Evolutionary conservation across 2,329 filamentous ascomycete species (phyloP), one percentile per base, ranked within the genome.

Genomic region (Hirsutella rhossiliensis): DNA sequence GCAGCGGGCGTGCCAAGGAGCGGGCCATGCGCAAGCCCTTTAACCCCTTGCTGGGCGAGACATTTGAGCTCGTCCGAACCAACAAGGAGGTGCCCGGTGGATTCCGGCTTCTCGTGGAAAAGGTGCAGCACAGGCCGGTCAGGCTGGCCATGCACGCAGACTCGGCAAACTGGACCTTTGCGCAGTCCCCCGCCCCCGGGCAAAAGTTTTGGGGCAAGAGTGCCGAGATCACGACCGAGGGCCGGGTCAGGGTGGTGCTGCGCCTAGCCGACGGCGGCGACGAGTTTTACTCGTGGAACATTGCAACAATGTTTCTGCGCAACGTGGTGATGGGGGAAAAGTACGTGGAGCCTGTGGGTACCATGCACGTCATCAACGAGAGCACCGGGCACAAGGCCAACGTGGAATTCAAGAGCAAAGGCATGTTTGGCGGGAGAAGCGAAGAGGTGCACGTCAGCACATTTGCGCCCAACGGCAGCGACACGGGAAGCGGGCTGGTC

Each of bases 121-220:
- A 98, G 62, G 87, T 98, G 8, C 84, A 80, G 15, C 92, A 98
- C 61, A 82, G 92, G 4, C 92, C 92, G 0, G 87, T 98, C 13
- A 81, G 89, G 49, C 78, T 97, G 56, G 92, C 92, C 6, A 90
- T 89, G 68, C 89, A 97, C 62, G 92, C 90, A 5, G 92, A 98
- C 61, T 80, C 85, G 34, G 75, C 79, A 34, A 71, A 76, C 45
- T 98, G 92, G 92, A 87, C 84, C 3, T 82, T 95, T 48, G 75
- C 86, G 1, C 92, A 97, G 59, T 86, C 84, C 5, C 87, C 92
- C 0, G 82, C 84, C 45, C 92, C 92, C 0, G 83, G 84, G 19
- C 90, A 98, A 59, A 97, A 97, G 60, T 98, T 98, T 68, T 97
- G 92, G 92, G 92, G 92, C 45, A 97, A 97, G 68, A 90, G 84